Base-by-base conservation (phyloP, 805 yeast genomes). In the Clavispora vitiphila region DNA sequence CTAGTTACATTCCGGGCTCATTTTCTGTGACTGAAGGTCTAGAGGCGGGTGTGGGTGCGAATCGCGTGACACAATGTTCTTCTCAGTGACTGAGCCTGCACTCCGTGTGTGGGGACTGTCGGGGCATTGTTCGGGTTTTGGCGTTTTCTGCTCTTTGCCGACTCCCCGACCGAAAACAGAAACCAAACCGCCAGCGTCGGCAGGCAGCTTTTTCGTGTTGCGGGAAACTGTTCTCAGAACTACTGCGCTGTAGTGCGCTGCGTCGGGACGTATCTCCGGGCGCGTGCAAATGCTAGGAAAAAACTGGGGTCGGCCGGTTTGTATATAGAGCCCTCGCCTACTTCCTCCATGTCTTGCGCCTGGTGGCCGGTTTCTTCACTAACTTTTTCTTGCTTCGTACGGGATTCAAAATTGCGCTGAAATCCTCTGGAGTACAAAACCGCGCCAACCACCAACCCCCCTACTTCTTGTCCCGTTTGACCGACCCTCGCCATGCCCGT, bases 401-500 rank as follows among this genome's bases (percentile, higher is more conserved):
- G 7, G 30, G 26, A 24, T n/a, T n/a, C n/a, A 8, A 8, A n/a
- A 12, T n/a, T n/a, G n/a, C n/a, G n/a, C n/a, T n/a, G n/a, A n/a
- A n/a, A n/a, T n/a, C n/a, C n/a, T n/a, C n/a, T n/a, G n/a, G n/a
- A n/a, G n/a, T n/a, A n/a, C n/a, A n/a, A n/a, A n/a, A n/a, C n/a
- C n/a, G n/a, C n/a, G n/a, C n/a, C n/a, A n/a, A n/a, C n/a, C n/a
- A n/a, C n/a, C n/a, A n/a, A n/a, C n/a, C n/a, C n/a, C n/a, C n/a
- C n/a, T n/a, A n/a, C n/a, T n/a, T n/a, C n/a, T n/a, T n/a, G n/a
- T n/a, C n/a, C n/a, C n/a, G n/a, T n/a, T n/a, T 9, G 11, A 20
- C 16, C 19, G n/a, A 21, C 23, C 23, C 5, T 9, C 22, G 21
- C 27, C n/a, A 76, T 77, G 82, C 81, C 81, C n/a, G 77, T 76